Percentiles rank a stretch among this genome's conserved stretches.
These are phyloP conservation scores for Didymella pomorum DNA, from an alignment of 2,329 filamentous ascomycete genomes.

Conservation along the genomic window DNA sequence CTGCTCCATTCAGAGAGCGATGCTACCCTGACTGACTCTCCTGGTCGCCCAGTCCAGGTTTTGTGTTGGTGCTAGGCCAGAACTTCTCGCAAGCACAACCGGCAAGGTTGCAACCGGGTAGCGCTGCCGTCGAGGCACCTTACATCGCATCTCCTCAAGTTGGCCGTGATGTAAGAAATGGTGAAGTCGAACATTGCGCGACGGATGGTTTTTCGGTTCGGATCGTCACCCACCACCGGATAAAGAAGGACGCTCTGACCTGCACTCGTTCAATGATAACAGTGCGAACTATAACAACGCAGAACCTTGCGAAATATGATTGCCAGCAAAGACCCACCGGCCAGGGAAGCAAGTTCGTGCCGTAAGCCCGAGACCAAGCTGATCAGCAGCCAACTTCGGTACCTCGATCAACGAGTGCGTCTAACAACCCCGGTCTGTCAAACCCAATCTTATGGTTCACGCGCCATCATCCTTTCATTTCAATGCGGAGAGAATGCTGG, in stretches of 20 bases:
- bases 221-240: slow-evolving; percentile 14
- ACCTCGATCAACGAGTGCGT: neutral
- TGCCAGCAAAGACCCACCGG: neutral
- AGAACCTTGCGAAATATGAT: neutral
- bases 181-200: neutral
- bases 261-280: slow-evolving; percentile 1
- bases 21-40: neutral
- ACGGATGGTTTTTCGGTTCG: slow-evolving; percentile 1
- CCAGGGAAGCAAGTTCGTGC: slow-evolving; percentile 8
- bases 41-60: neutral
- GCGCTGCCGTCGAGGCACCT: neutral
- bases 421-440: neutral
- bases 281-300: neutral
- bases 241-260: slow-evolving; percentile 13
- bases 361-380: slow-evolving; percentile 12
- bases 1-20: neutral
- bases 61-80: neutral
- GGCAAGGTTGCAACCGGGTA: neutral
- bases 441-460: slow-evolving; percentile 8
- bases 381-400: slow-evolving; percentile 2
- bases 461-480: slow-evolving; percentile 11
- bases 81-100: neutral
- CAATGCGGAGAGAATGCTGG: slow-evolving; percentile 5
- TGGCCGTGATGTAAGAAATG: neutral
- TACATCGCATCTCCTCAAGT: neutral